These are phyloP conservation scores for Mortierella sp. DNA, from an alignment of 371 early-diverging fungal species.

Conservation along the genomic window DNA sequence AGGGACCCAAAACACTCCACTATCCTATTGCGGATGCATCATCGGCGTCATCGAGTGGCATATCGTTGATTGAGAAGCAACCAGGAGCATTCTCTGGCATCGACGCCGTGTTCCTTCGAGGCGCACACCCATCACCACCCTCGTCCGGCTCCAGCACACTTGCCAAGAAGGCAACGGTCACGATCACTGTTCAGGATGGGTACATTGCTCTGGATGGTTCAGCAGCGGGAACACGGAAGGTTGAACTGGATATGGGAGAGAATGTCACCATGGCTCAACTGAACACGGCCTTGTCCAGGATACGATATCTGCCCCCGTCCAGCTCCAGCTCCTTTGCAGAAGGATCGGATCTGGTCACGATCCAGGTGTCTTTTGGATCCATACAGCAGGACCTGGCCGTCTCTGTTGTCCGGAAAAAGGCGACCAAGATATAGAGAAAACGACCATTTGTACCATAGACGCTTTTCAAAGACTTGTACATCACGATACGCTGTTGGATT, in stretches of 20 bases:
- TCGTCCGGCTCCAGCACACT: constrained; percentile 1
- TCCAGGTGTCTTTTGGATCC: constrained; percentile 41
- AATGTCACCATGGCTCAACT: constrained; percentile 40
- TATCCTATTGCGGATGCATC: constrained; percentile 53
- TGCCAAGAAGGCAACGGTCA: constrained; percentile 31
- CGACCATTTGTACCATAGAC: background rate
- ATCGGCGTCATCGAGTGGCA: constrained; percentile 48
- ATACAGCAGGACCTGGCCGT: constrained; percentile 31
- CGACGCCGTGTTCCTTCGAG: constrained; percentile 64
- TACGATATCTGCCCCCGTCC: constrained; percentile 39
- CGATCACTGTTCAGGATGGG: constrained; percentile 24
- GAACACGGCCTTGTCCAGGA: constrained; percentile 42
- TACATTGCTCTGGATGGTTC: constrained; percentile 22
- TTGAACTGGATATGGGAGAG: constrained; percentile 45
- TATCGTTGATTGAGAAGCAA: constrained; percentile 51
- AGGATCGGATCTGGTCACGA: constrained; percentile 26
- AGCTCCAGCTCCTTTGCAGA: background rate
- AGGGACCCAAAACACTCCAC: constrained; percentile 50
- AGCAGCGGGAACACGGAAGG: constrained; percentile 19
- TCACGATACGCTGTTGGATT: too few species aligned
- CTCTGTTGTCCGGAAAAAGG: constrained; percentile 26
- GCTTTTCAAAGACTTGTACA: too few species aligned
- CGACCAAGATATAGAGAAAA: background rate
- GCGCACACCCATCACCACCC: constrained; percentile 13
- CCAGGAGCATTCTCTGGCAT: constrained; percentile 67